Base-by-base conservation (phyloP, 345 rosid species). In the Salix dunnii region DNA sequence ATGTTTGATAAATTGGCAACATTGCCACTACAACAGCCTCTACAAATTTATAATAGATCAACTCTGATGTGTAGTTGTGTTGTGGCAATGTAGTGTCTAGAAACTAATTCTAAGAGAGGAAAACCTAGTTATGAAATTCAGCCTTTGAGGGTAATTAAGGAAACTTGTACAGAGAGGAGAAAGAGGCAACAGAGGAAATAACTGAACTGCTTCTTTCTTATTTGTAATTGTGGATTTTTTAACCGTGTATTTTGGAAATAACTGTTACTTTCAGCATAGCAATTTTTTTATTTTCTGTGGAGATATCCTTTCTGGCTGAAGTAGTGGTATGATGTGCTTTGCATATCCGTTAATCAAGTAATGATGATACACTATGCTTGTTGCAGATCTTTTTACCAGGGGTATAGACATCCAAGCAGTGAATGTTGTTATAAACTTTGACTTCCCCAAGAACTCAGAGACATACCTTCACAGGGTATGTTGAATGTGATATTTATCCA, bases 351-450 rank as follows among this genome's bases (percentile, higher is more conserved):
- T 12, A 2, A 13, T 23, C 38, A 8, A 68, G 31, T 71, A 7
- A 62, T 78, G 30, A 74, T 67, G 36, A 5, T 25, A 0, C 18
- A 25, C 36, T 3, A 25, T 68, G 21, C 21, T 2, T 71, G 27
- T 1, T 85, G 90, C 94, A 94, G 98, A 96, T 89, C 86, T 96
- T 40, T 96, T 96, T 82, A 96, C 99, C 13, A 91, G 99, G 80
- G 99, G 99, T 68, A 96, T 96, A 80, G 99, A 96, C 87, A 96
- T 96, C 81, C 99, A 96, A 88, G 99, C 99, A 18, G 99, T 96
- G 72, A 96, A 96, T 83, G 99, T 96, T 72, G 98, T 96, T 73
- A 94, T 96, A 55, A 96, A 96, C 88, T 96, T 94, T 46, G 99
- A 96, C 82, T 96, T 96, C 72, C 99, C 99, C 31, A 92, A 89